Evolutionary conservation across 2,329 filamentous ascomycete species (phyloP).

Genomic region (Hypoxylon sp.): DNA sequence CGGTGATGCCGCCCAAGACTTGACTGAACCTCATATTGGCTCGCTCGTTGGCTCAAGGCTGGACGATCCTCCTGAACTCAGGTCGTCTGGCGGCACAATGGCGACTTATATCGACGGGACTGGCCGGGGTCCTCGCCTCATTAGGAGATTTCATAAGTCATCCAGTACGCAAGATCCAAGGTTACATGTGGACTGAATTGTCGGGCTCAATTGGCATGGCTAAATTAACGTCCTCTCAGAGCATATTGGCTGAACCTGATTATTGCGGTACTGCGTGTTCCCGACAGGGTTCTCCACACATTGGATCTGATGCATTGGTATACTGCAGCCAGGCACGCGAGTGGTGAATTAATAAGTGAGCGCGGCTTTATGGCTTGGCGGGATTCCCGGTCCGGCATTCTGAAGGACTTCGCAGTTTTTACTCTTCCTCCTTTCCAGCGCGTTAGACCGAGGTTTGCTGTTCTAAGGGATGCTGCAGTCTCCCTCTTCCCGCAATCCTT

Average conservation of each 20-base stretch:
- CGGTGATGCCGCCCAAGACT: conserved; percentile 44
- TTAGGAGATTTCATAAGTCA: conserved; percentile 20
- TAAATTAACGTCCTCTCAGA: conserved; percentile 33
- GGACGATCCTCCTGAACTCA: conserved; percentile 29
- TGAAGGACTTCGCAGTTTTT: conserved; percentile 15
- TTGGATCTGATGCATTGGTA: conserved; percentile 36
- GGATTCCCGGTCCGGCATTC: conserved; percentile 39
- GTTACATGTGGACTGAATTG: conserved; percentile 29
- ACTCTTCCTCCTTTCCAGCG: conserved; percentile 2
- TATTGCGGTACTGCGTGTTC: conserved; percentile 36
- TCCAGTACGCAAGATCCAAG: conserved; percentile 27
- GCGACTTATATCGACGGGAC: conserved; percentile 39
- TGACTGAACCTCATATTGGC: conserved; percentile 47
- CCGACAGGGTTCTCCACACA: conserved; percentile 51
- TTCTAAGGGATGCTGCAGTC: not conserved
- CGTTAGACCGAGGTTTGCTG: conserved; percentile 18
- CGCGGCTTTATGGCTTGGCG: conserved; percentile 18
- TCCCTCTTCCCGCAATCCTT: not conserved
- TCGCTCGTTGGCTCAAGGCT: conserved; percentile 37
- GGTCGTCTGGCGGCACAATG: conserved; percentile 24
- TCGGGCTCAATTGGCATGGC: conserved; percentile 36
- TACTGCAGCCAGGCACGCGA: conserved; percentile 34
- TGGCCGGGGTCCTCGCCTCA: conserved; percentile 12
- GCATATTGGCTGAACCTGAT: conserved; percentile 43
- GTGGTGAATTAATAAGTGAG: conserved; percentile 27